Conservation (phyloP, 192 early-diverging fungal species). For the Coemansia sp. region DNA sequence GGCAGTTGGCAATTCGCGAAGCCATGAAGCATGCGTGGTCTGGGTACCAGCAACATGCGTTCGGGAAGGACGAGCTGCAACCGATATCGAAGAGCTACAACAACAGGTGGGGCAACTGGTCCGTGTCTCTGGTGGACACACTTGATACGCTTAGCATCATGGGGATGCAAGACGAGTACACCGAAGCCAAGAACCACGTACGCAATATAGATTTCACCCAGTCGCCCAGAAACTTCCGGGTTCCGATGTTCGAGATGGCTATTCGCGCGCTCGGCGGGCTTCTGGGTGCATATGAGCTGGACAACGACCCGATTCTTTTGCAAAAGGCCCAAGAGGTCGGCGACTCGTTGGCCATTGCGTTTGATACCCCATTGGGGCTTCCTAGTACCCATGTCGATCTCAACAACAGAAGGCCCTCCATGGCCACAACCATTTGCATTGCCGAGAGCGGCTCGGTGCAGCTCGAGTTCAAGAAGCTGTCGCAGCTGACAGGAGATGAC, state of each 20-base stretch:
- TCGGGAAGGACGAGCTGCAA: slow-evolving; percentile 51
- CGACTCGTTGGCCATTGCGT: slow-evolving; percentile 69
- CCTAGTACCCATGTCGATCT: slow-evolving; percentile 64
- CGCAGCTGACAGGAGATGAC: slow-evolving; percentile 69
- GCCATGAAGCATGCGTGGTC: slow-evolving; percentile 52
- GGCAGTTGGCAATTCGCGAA: slow-evolving; percentile 34
- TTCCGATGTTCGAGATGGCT: slow-evolving; percentile 73
- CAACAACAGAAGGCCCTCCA: slow-evolving; percentile 7
- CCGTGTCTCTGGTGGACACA: slow-evolving; percentile 81
- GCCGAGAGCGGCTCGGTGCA: slow-evolving; percentile 84
- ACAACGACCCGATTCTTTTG: slow-evolving; percentile 63
- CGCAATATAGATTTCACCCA: slow-evolving; percentile 54
- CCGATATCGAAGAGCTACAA: slow-evolving; percentile 31
- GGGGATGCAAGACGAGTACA: slow-evolving; percentile 72
- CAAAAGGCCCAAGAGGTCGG: slow-evolving; percentile 74
- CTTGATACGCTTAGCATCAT: slow-evolving; percentile 83
- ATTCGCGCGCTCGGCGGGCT: slow-evolving; percentile 85
- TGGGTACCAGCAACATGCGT: slow-evolving; percentile 42
- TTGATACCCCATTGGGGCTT: slow-evolving; percentile 64
- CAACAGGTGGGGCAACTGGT: slow-evolving; percentile 63
- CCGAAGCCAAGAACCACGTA: slow-evolving; percentile 67
- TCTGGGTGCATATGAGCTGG: slow-evolving; percentile 75
- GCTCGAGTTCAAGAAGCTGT: slow-evolving; percentile 83
- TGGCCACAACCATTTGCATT: slow-evolving; percentile 14
- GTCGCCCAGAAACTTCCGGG: slow-evolving; percentile 2